Conservation (phyloP, 1,284 basidiomycete species). For the Pseudozyma tsukubaensis region DNA sequence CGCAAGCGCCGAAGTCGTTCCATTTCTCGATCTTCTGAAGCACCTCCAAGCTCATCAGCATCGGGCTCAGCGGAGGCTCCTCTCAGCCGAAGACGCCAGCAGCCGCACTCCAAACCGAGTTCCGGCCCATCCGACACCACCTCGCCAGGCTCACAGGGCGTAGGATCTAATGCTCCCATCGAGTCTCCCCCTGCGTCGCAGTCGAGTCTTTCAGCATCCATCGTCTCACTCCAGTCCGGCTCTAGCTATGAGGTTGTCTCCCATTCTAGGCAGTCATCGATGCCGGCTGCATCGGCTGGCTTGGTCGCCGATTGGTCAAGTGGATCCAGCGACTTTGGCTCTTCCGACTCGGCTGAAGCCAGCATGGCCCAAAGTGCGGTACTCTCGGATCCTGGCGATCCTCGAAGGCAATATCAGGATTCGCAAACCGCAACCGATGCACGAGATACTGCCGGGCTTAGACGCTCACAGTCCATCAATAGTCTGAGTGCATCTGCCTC, state of each 20-base stretch:
- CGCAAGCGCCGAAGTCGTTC: conserved; percentile 39
- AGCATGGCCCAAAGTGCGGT: conserved; percentile 36
- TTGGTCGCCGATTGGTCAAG: conserved; percentile 43
- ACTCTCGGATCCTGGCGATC: conserved; percentile 45
- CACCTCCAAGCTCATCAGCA: conserved; percentile 22
- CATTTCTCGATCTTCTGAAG: conserved; percentile 19
- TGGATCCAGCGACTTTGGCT: conserved; percentile 49
- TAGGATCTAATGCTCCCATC: conserved; percentile 14
- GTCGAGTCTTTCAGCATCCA: conserved; percentile 40
- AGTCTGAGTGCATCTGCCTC: conserved; percentile 12
- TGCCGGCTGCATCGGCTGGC: conserved; percentile 16
- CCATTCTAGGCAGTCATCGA: conserved; percentile 13
- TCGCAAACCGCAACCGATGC: neutral
- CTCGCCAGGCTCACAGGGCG: conserved; percentile 9
- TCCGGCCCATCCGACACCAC: conserved; percentile 12
- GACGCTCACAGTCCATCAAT: conserved; percentile 26
- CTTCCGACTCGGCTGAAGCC: conserved; percentile 43
- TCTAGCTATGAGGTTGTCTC: conserved; percentile 49
- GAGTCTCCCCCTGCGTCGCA: conserved; percentile 38
- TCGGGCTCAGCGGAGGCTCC: conserved; percentile 15
- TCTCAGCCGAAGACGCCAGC: neutral
- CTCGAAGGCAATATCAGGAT: conserved; percentile 2
- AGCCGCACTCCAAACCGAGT: neutral
- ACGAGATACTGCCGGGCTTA: neutral
- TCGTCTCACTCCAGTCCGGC: conserved; percentile 36